A percentile compares a stretch with the other conserved stretches of the same genome.
Evolutionary conservation across 2,329 filamentous ascomycete species (phyloP).

Genomic region (Aureobasidium namibiae): DNA sequence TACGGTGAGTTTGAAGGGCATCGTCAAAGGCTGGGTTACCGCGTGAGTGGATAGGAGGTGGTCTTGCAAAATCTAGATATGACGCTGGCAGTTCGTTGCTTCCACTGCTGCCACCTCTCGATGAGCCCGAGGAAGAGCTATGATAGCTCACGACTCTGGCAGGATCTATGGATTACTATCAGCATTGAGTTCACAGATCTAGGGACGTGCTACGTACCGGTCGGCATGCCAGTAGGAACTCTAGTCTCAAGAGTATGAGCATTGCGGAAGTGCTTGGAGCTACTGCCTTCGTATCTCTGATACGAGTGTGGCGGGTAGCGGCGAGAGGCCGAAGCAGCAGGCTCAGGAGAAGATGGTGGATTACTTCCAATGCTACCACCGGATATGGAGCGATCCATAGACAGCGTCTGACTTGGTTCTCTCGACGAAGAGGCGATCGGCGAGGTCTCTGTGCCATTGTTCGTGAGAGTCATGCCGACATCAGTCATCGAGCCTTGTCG

Average conservation of each 20-base stretch:
- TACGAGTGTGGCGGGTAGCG: constrained; percentile 28
- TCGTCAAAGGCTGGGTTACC: constrained; percentile 23
- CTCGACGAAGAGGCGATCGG: background rate
- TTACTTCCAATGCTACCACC: background rate
- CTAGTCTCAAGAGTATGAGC: constrained; percentile 7
- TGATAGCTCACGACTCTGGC: constrained; percentile 1
- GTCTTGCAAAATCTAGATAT: constrained; percentile 11
- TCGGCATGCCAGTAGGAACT: background rate
- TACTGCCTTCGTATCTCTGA: constrained; percentile 29
- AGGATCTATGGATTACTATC: constrained; percentile 12
- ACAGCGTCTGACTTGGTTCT: background rate
- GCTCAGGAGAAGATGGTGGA: background rate
- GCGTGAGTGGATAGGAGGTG: constrained; percentile 20
- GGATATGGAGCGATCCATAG: constrained; percentile 3
- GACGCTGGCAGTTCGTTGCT: constrained; percentile 16
- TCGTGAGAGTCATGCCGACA: background rate
- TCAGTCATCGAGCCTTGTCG: constrained; percentile 4
- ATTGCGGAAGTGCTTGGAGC: constrained; percentile 5
- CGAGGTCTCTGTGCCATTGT: constrained; percentile 5
- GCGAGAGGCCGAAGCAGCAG: constrained; percentile 14
- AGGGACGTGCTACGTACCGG: background rate
- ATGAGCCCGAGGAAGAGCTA: constrained; percentile 16
- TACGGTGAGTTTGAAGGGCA: constrained; percentile 38
- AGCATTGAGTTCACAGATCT: background rate
- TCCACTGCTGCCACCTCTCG: constrained; percentile 18